Base-by-base conservation (phyloP, 23 red algal species). In the Gracilaria caudata region DNA sequence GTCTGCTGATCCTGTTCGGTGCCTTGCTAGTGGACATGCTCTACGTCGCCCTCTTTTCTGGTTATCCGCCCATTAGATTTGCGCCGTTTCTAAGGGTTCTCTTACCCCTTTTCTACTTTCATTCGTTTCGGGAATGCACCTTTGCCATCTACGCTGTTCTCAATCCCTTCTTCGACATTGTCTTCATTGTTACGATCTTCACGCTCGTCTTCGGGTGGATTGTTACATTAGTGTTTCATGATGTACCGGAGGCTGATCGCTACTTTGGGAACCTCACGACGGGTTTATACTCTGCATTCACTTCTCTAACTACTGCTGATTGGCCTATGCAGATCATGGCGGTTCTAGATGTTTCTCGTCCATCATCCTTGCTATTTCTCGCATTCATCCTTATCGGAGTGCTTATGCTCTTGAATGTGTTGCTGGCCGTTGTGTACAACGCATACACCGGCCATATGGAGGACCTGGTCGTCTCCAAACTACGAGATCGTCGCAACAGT, bases 251-350 rank as follows among this genome's bases (percentile, higher is more conserved):
- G 39, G 80, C 81, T 41, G 72, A 93, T 21, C 80, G 75, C 19
- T 93, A 93, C 51, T 93, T 80, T 60, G 80, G 90, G n/a, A 71
- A 86, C 58, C 81, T 93, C 20, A 51, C 49, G 13, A 71, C 54
- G 11, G 90, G 90, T 34, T 21, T 93, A 1, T 86, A 86, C 45
- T 86, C 90, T 8, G 74, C 82, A 13, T 93, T 93, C 43, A 86
- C 82, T 4, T 80, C 82, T 21, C 20, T 79, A 35, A 93, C 90
- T 41, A 86, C 80, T 21, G 90, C 90, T 20, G 90, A 93, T 72
- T 93, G 75, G 74, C 90, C 90, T 24, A 85, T 93, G 81, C 90
- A 93, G 63, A 87, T 93, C 54, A 80, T 93, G 72, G 90, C 72
- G 12, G 82, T 93, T 14, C 58, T 86, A 45, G 80, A 93, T 55